Evolutionary conservation across 306 rosid genomes (phyloP).

Genomic region (Vicia sativa): DNA sequence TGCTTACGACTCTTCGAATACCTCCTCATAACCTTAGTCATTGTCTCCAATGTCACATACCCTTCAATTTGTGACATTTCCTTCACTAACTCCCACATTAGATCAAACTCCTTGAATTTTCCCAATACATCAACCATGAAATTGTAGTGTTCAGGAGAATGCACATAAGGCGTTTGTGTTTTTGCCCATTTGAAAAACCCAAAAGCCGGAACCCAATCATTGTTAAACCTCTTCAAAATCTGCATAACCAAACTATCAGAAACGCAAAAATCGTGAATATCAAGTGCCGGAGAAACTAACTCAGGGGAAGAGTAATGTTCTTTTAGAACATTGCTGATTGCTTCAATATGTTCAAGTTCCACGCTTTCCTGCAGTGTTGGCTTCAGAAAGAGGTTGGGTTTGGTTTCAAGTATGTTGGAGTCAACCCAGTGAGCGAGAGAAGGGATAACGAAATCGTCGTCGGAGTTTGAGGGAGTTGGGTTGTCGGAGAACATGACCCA

Average conservation of each 20-base stretch:
- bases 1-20: constrained; percentile 52
- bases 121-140: constrained; percentile 73
- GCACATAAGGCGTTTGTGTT: constrained; percentile 65
- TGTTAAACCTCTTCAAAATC: constrained; percentile 67
- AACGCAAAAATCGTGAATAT: constrained; percentile 34
- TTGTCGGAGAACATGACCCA: constrained; percentile 63
- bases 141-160: constrained; percentile 52
- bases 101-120: constrained; percentile 47
- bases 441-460: constrained; percentile 78
- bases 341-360: constrained; percentile 41
- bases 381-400: constrained; percentile 21
- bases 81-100: constrained; percentile 68
- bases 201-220: constrained; percentile 66
- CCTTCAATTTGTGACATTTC: constrained; percentile 62
- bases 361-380: constrained; percentile 7
- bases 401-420: constrained; percentile 32
- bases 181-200: constrained; percentile 85
- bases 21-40: constrained; percentile 67
- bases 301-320: constrained; percentile 54
- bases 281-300: constrained; percentile 51
- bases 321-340: constrained; percentile 53
- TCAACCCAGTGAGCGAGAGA: constrained; percentile 79
- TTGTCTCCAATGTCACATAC: constrained; percentile 56
- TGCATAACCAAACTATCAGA: constrained; percentile 53
- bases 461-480: constrained; percentile 31